Percentiles rank a stretch among this genome's conserved stretches.
These are phyloP conservation scores for Penicillium crustosum DNA, from an alignment of 2,329 filamentous ascomycete species.

Conservation along the genomic window DNA sequence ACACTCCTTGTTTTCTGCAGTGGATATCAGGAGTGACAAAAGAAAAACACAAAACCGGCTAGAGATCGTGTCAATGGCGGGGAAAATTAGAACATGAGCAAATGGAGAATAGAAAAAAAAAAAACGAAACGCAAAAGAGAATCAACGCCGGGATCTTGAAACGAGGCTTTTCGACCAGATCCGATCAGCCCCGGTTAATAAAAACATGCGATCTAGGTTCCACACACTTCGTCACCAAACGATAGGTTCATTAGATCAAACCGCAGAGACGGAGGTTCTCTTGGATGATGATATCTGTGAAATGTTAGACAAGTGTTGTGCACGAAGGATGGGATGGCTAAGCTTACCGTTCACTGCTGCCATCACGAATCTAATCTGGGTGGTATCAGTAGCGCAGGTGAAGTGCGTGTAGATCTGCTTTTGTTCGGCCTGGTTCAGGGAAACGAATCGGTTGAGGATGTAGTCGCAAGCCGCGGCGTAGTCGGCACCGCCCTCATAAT, in stretches of 20 bases:
- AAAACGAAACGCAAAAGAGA: constrained; percentile 14
- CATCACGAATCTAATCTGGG: constrained; percentile 99
- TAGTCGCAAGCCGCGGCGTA: constrained; percentile 97
- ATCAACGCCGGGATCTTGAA: constrained; percentile 28
- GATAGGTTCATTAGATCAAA: constrained; percentile 70
- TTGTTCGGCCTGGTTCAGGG: constrained; percentile 96
- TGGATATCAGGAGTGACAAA: constrained; percentile 29
- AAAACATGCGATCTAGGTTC: constrained; percentile 35
- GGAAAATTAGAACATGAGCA: constrained; percentile 31
- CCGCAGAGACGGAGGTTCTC: constrained; percentile 97
- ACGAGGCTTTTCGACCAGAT: constrained; percentile 28
- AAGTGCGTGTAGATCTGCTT: constrained; percentile 99
- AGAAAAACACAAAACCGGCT: constrained; percentile 24
- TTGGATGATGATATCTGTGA: constrained; percentile 96
- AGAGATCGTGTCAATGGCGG: constrained; percentile 34
- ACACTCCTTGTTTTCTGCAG: constrained; percentile 24
- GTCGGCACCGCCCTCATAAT: constrained; percentile 88
- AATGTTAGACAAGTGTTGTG: background rate
- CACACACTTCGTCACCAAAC: constrained; percentile 29
- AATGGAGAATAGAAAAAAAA: constrained; percentile 26
- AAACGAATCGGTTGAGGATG: constrained; percentile 97
- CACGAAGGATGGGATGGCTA: constrained; percentile 3
- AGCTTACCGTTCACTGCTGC: constrained; percentile 91
- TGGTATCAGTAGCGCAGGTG: constrained; percentile 97
- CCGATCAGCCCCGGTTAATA: constrained; percentile 30